phyloP scores from a whole-genome alignment of 805 yeast species.

The Cyberlindnera petersonii region DNA sequence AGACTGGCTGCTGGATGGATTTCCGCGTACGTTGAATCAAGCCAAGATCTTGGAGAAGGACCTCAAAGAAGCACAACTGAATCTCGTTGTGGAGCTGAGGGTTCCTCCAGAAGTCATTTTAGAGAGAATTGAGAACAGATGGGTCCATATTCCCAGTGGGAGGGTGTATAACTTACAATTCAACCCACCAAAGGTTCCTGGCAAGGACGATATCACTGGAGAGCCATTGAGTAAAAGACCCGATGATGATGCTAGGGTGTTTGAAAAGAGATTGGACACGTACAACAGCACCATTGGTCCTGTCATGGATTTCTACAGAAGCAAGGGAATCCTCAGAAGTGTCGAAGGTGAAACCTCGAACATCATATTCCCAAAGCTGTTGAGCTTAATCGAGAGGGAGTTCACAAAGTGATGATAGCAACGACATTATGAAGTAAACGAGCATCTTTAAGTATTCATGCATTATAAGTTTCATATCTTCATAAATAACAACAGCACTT shows the following conservation, averaged over 20 bases:
- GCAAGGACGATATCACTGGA: constrained; percentile 84
- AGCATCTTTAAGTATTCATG: too few relatives aligned
- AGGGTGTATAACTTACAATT: constrained; percentile 81
- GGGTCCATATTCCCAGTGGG: constrained; percentile 83
- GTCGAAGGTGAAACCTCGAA: constrained; percentile 82
- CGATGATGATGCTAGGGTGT: constrained; percentile 77
- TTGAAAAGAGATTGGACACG: constrained; percentile 59
- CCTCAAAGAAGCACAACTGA: constrained; percentile 45
- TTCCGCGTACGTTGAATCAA: constrained; percentile 78
- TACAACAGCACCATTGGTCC: constrained; percentile 61
- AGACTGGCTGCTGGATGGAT: constrained; percentile 84
- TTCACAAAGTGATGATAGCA: constrained; percentile 16
- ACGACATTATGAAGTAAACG: too few relatives aligned
- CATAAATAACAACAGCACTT: neutral
- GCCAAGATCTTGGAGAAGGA: constrained; percentile 54
- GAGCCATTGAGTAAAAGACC: constrained; percentile 75
- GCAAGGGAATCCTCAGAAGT: constrained; percentile 45
- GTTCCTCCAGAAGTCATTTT: constrained; percentile 85
- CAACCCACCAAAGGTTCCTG: constrained; percentile 83
- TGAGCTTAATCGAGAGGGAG: constrained; percentile 34
- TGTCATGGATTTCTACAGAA: constrained; percentile 55
- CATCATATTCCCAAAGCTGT: constrained; percentile 71
- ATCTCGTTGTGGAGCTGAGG: constrained; percentile 77
- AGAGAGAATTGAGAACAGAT: constrained; percentile 77
- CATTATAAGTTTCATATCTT: neutral